These are phyloP conservation scores for Jatropha podagrica DNA, from an alignment of 441 rosid species.

Conservation along the genomic window DNA sequence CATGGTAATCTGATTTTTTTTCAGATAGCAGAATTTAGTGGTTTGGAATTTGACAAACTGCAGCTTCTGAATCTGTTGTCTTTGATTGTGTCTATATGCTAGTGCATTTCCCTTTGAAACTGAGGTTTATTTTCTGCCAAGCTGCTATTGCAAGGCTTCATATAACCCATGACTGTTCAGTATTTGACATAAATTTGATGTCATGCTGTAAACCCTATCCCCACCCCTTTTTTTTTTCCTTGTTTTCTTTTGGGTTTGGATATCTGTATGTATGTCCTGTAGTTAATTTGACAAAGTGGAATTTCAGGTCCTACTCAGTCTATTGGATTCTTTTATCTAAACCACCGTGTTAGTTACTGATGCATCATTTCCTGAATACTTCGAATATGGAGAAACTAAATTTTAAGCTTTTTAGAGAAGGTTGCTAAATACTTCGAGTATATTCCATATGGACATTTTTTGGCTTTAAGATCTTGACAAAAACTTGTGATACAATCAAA, in stretches of 20 bases:
- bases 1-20: background rate
- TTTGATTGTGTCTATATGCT: too few relatives aligned
- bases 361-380: background rate
- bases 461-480: background rate
- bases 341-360: background rate
- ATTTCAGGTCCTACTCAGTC: conserved; percentile 6
- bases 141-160: background rate
- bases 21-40: background rate
- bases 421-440: background rate
- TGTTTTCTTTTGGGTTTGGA: background rate
- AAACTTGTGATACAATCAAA: background rate
- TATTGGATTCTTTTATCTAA: background rate
- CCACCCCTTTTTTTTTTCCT: background rate
- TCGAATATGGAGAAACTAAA: background rate
- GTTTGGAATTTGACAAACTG: background rate
- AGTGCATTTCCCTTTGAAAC: background rate
- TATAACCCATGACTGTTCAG: background rate
- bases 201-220: background rate
- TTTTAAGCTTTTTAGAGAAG: background rate
- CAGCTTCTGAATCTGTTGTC: background rate
- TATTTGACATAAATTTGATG: background rate
- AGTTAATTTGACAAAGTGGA: background rate
- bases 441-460: background rate
- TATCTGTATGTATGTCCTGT: background rate
- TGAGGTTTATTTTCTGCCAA: background rate